A percentile compares a stretch with the other conserved stretches of the same genome.
These are phyloP conservation scores for cucumber (Cucumis sativus) DNA, from an alignment of 306 rosid species.

Conservation along the genomic window Cucumber_9930_V3 NC_026658.2:24177501-24178000, in stretches of 20 bases:
- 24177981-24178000: not conserved
- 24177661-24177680: slow-evolving; percentile 19
- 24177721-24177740: slow-evolving; percentile 61
- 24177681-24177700: slow-evolving; percentile 17
- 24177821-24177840: slow-evolving; percentile 65
- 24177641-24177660: slow-evolving; percentile 23
- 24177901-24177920: not conserved
- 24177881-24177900: not conserved
- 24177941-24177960: not conserved
- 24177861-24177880: not conserved
- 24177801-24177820: slow-evolving; percentile 92
- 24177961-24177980: not conserved
- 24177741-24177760: slow-evolving; percentile 68
- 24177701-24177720: slow-evolving; percentile 42
- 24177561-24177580: not conserved
- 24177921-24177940: not conserved
- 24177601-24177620: not conserved
- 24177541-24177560: not conserved
- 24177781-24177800: slow-evolving; percentile 89
- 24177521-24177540: not conserved
- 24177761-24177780: slow-evolving; percentile 70
- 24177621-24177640: slow-evolving; percentile 6
- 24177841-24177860: slow-evolving; percentile 2
- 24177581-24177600: not conserved
- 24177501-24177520: slow-evolving; percentile 7